Evolutionary conservation across 306 rosid genomes (phyloP).

Genomic region (Trifolium repens): DNA sequence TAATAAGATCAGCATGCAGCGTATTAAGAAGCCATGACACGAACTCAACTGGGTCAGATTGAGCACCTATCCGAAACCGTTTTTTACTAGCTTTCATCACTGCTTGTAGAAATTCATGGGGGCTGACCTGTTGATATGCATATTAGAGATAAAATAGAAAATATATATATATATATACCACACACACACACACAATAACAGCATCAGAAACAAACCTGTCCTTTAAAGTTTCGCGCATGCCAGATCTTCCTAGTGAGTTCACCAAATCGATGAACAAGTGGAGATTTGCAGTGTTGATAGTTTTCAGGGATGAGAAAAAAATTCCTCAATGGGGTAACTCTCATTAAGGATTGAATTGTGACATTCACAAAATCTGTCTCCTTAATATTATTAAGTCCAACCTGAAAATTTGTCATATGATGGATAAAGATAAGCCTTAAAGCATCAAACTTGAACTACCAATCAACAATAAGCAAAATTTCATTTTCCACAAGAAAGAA

Average conservation of each 20-base stretch:
- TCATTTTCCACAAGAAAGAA: conserved; percentile 27
- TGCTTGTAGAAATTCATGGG: conserved; percentile 94
- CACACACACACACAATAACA: conserved; percentile 3
- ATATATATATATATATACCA: neutral
- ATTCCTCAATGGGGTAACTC: conserved; percentile 89
- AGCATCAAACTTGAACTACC: conserved; percentile 19
- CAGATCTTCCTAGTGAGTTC: conserved; percentile 97
- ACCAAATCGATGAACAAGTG: conserved; percentile 93
- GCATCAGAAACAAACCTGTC: conserved; percentile 72
- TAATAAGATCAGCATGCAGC: conserved; percentile 83
- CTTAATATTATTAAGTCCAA: conserved; percentile 94
- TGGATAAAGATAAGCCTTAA: conserved; percentile 34
- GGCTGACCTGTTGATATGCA: conserved; percentile 76
- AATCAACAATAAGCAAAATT: conserved; percentile 14
- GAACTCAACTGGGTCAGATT: conserved; percentile 94
- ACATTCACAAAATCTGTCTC: conserved; percentile 98
- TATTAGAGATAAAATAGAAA: conserved; percentile 30
- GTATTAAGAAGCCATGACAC: conserved; percentile 97
- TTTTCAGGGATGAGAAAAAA: conserved; percentile 91
- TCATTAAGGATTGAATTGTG: conserved; percentile 91
- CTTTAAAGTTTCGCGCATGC: conserved; percentile 95
- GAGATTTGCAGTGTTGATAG: conserved; percentile 82
- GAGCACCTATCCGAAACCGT: conserved; percentile 81
- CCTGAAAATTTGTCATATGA: conserved; percentile 50
- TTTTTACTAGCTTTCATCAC: conserved; percentile 98